Evolutionary conservation across 768 basidiomycete genomes (phyloP), one percentile per base, ranked within the genome.

Genomic region (Lentinula guzmanii): DNA sequence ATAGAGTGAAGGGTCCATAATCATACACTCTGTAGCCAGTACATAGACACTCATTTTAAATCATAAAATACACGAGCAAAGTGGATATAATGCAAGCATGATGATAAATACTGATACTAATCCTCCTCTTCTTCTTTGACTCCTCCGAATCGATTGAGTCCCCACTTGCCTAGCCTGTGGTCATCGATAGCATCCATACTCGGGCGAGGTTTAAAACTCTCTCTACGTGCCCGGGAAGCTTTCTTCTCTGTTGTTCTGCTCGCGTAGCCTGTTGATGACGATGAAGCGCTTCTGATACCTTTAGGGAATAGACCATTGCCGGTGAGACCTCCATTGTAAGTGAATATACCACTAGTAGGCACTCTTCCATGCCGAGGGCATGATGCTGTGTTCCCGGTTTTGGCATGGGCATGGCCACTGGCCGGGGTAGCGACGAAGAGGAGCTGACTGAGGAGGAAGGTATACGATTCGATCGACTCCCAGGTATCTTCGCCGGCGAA

Each of bases 161-260:
- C 37, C 59, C 59, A 60, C 39, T 41, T 41, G 71, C 70, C 65
- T 51, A 64, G 61, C 18, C 67, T 68, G 42, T 68, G 62, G 60
- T 76, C 76, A 53, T 51, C 58, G 28, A 69, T 31, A 51, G 65
- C 77, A 65, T 92, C 91, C 18, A 85, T 72, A 66, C 91, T 93
- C 46, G 90, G 83, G 39, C 92, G 78, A 9, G 92, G 92, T 69
- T 84, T 90, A 72, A 93, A 94, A 71, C 91, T 93, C 75, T 93
- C 91, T 64, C 87, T 79, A 62, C 80, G 73, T 43, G 82, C 82
- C 55, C 84, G 74, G 43, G 79, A 72, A 34, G 80, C 79, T 67
- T 85, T 86, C 70, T 76, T 78, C 61, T 74, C 74, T 16, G 69
- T 65, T 60, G 65, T 66, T n/a, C 74, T 67, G 41, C 55, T 41